Conservation (phyloP, 2,329 filamentous ascomycete genomes). For the Aspergillus chevalieri region DNA sequence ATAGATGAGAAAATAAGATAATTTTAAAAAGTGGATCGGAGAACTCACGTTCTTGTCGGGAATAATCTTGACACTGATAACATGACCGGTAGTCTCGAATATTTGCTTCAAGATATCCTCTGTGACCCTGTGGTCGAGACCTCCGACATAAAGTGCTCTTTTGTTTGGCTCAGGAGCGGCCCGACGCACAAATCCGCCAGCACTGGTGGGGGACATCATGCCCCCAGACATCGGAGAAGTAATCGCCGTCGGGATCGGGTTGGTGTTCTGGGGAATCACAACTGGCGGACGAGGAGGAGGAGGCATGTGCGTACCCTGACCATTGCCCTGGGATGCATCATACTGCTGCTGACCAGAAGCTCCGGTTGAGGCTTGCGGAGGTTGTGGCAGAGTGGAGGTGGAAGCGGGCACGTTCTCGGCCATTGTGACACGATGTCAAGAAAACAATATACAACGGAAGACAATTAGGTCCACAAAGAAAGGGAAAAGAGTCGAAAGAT, state of each 20-base stretch:
- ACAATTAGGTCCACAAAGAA: conserved; percentile 15
- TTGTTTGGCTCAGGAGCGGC: conserved; percentile 98
- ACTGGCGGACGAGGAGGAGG: conserved; percentile 78
- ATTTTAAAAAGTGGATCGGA: background rate
- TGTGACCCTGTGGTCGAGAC: conserved; percentile 87
- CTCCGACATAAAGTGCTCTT: conserved; percentile 91
- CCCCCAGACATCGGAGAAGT: conserved; percentile 74
- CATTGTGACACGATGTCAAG: conserved; percentile 51
- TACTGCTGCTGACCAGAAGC: conserved; percentile 62
- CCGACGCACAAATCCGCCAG: conserved; percentile 74
- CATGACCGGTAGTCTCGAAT: conserved; percentile 97
- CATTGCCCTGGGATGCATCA: conserved; percentile 64
- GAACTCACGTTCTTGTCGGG: conserved; percentile 94
- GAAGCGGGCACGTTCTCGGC: conserved; percentile 66
- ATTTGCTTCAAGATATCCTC: conserved; percentile 96
- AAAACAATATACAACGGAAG: conserved; percentile 12
- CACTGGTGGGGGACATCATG: conserved; percentile 79
- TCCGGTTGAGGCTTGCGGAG: conserved; percentile 61
- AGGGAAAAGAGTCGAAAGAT: conserved; percentile 16
- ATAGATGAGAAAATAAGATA: conserved; percentile 1
- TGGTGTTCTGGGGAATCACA: conserved; percentile 90
- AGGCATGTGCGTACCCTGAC: conserved; percentile 73
- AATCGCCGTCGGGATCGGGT: conserved; percentile 88
- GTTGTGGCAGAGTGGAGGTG: conserved; percentile 61
- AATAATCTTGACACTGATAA: conserved; percentile 98